Percentiles rank a stretch among this genome's conserved stretches.
Conservation (phyloP, 2,329 filamentous ascomycete genomes). For the Rachicladosporium sp. region DNA sequence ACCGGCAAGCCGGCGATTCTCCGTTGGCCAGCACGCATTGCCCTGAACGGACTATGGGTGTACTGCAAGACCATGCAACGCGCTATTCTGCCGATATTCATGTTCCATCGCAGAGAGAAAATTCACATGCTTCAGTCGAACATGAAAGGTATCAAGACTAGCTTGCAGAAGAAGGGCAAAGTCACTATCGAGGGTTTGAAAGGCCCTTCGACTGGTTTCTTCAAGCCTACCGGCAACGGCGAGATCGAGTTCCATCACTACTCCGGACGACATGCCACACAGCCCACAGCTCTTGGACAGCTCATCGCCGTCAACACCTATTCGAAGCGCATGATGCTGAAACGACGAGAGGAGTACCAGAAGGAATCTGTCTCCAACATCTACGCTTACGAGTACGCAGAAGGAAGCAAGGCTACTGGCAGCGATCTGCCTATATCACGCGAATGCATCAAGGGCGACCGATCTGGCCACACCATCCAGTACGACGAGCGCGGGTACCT, state of each 20-base stretch:
- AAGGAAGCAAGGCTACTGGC: slow-evolving; percentile 22
- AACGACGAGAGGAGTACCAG: slow-evolving; percentile 32
- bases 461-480: slow-evolving; percentile 35
- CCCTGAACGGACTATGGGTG: slow-evolving; percentile 37
- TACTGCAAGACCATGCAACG: slow-evolving; percentile 35
- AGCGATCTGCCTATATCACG: slow-evolving; percentile 28
- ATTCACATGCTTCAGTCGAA: slow-evolving; percentile 36
- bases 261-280: slow-evolving; percentile 27
- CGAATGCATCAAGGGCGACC: slow-evolving; percentile 34
- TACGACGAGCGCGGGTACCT: slow-evolving; percentile 44
- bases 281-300: slow-evolving; percentile 30
- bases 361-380: slow-evolving; percentile 33
- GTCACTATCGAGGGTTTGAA: slow-evolving; percentile 35
- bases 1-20: slow-evolving; percentile 23
- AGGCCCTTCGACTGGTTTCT: slow-evolving; percentile 39
- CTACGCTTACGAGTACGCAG: slow-evolving; percentile 37
- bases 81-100: slow-evolving; percentile 33
- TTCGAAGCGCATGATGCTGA: slow-evolving; percentile 34
- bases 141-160: slow-evolving; percentile 37
- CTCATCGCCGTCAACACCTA: slow-evolving; percentile 38
- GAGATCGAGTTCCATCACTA: slow-evolving; percentile 23
- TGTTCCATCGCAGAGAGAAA: slow-evolving; percentile 38
- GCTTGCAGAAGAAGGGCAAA: slow-evolving; percentile 34
- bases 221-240: slow-evolving; percentile 27
- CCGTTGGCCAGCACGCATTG: slow-evolving; percentile 26